Evolutionary conservation across 805 yeast species (phyloP), one percentile per base, ranked within the genome.

Genomic region (Cyberlindnera euphorbiae): DNA sequence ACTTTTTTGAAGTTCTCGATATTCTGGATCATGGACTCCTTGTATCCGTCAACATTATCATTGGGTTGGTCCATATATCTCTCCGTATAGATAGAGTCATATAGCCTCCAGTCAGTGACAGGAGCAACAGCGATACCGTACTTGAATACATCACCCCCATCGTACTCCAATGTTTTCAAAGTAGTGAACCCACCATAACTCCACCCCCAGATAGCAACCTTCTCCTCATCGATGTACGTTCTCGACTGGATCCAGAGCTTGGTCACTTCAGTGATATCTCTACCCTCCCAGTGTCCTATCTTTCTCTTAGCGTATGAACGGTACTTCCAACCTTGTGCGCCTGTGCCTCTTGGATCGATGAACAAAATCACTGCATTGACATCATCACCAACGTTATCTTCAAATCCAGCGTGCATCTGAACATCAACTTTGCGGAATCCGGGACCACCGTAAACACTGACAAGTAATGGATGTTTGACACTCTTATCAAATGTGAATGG

Each of bases 91-190:
- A 84, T 74, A 0, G 90, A 79, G 58, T 84, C 88, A 50, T 84
- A 84, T 23, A 77, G 66, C 37, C 61, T 57, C 90, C 90, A 84
- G 49, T 82, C 69, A 6, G 94, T 84, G 4, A 84, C 94, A 1
- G 95, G 95, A 0, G 95, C 94, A 28, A 84, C 88, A 0, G 89
- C 77, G 68, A 82, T 75, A 8, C 90, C 93, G 52, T 71, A 84
- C 42, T 78, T 77, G 64, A 84, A 83, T 0, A 70, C 67, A 8
- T 71, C 58, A 6, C 84, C 79, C 11, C 56, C 51, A 52, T 84
- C 94, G 32, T 63, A 67, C 55, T 84, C 94, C 23, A 83, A 54
- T 0, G 89, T 81, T 55, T 84, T 84, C 35, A 84, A 59, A 0
- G 90, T 79, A 8, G 80, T 67, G 52, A 79, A 84, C 1, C 90